Percentiles rank a stretch among this genome's conserved stretches.
Conservation (phyloP, 768 basidiomycete species). For the Lactarius evosmus region DNA sequence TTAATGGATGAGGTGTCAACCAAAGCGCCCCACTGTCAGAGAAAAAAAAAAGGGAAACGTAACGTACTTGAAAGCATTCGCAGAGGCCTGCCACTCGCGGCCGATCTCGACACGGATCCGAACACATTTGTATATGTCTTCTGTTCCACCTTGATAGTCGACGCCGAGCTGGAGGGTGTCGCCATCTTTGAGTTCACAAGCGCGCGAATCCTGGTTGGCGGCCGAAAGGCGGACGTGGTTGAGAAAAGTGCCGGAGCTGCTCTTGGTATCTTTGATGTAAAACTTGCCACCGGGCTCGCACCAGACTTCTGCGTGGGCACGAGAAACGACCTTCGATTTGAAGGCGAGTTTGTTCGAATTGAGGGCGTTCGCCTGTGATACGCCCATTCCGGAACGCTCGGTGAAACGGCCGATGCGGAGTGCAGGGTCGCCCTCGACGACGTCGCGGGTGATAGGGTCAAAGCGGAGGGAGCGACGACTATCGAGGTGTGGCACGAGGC, state of each 20-base stretch:
- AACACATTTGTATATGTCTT: constrained; percentile 96
- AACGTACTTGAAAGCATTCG: constrained; percentile 88
- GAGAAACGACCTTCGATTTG: constrained; percentile 91
- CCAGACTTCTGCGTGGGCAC: constrained; percentile 96
- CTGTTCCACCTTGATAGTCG: constrained; percentile 95
- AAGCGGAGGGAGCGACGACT: constrained; percentile 84
- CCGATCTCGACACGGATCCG: constrained; percentile 92
- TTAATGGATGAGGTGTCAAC: constrained; percentile 30
- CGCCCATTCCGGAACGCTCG: constrained; percentile 68
- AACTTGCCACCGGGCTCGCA: constrained; percentile 65
- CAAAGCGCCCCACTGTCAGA: constrained; percentile 16
- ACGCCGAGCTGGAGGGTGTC: constrained; percentile 94
- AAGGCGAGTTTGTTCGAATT: constrained; percentile 88
- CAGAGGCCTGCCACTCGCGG: constrained; percentile 84
- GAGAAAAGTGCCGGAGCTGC: constrained; percentile 88
- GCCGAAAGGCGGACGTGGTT: constrained; percentile 89
- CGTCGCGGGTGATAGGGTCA: constrained; percentile 87
- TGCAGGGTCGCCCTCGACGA: constrained; percentile 61
- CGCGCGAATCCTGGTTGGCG: constrained; percentile 76
- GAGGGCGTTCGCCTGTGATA: constrained; percentile 62
- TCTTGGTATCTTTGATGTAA: constrained; percentile 87
- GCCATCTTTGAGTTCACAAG: constrained; percentile 83
- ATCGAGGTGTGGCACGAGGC: constrained; percentile 94
- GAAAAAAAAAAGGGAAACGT: constrained; percentile 7
- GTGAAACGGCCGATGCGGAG: constrained; percentile 94